These are phyloP conservation scores for Macadamia integrifolia DNA, from an alignment of 164 flowering plant genomes.

Conservation along the genomic window DNA sequence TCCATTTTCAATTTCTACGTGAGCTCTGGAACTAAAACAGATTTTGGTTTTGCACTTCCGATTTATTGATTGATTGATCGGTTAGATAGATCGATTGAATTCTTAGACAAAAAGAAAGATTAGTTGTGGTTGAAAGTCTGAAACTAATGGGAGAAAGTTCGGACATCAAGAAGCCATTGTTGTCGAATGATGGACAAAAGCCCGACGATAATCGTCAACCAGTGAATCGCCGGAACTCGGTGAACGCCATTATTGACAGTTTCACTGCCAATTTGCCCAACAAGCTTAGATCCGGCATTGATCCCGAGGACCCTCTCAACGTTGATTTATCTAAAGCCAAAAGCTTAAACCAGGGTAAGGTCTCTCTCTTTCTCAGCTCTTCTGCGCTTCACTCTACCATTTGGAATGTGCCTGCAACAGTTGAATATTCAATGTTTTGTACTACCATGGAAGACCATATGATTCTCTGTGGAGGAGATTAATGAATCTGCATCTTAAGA, in stretches of 20 bases:
- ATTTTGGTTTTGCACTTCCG: too few relatives aligned
- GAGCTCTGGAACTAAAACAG: too few relatives aligned
- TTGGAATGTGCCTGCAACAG: too few relatives aligned
- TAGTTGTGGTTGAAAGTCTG: too few relatives aligned
- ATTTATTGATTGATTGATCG: too few relatives aligned
- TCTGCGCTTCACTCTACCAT: not conserved
- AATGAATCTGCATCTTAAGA: too few relatives aligned
- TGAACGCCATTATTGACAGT: conserved; percentile 18
- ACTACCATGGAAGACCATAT: too few relatives aligned
- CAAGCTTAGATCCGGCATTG: conserved; percentile 26
- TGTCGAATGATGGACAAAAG: not conserved
- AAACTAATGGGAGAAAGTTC: not conserved
- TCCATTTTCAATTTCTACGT: too few relatives aligned
- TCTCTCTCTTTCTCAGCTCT: not conserved
- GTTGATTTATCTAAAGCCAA: conserved; percentile 26
- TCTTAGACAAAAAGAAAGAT: too few relatives aligned
- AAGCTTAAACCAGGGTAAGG: conserved; percentile 25
- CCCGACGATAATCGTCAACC: not conserved
- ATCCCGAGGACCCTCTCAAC: conserved; percentile 27
- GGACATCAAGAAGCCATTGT: conserved; percentile 21
- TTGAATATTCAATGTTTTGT: too few relatives aligned
- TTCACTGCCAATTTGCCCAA: conserved; percentile 26
- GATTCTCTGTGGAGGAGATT: too few relatives aligned
- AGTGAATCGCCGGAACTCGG: conserved; percentile 8
- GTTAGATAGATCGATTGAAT: too few relatives aligned